phyloP scores from a whole-genome alignment of 2,329 filamentous ascomycete genomes.

The Botrytis paeoniae region DNA sequence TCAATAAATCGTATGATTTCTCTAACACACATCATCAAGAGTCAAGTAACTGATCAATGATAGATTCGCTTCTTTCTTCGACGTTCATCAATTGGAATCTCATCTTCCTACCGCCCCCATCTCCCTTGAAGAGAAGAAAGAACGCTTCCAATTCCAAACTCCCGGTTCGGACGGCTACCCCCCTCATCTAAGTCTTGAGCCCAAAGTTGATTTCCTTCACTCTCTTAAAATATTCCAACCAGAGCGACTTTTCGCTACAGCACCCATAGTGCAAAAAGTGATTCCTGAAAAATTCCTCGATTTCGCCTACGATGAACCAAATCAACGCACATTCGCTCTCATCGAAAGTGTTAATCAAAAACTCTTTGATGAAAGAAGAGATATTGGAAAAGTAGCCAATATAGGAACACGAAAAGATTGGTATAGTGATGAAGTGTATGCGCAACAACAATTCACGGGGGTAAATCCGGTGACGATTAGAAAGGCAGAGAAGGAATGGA shows the following conservation, averaged over 20 bases:
- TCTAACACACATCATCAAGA: background rate
- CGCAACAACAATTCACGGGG: slow-evolving; percentile 43
- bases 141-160: slow-evolving; percentile 16
- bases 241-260: slow-evolving; percentile 2
- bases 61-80: slow-evolving; percentile 17
- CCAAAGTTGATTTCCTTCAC: background rate
- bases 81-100: slow-evolving; percentile 9
- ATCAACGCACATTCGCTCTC: background rate
- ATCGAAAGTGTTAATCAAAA: slow-evolving; percentile 11
- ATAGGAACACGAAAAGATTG: slow-evolving; percentile 28
- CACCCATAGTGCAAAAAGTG: slow-evolving; percentile 13
- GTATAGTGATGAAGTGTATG: slow-evolving; percentile 41
- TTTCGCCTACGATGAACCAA: slow-evolving; percentile 14
- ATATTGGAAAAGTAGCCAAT: slow-evolving; percentile 14
- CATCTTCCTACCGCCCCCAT: background rate
- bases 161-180: slow-evolving; percentile 13
- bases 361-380: slow-evolving; percentile 7
- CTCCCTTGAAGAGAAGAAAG: background rate
- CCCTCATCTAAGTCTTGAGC: slow-evolving; percentile 10
- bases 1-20: slow-evolving; percentile 6
- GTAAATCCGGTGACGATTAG: slow-evolving; percentile 36
- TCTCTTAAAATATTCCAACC: slow-evolving; percentile 14
- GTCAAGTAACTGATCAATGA: background rate
- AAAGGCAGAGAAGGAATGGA: slow-evolving; percentile 25
- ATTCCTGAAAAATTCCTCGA: slow-evolving; percentile 12